Percentiles rank a stretch among this genome's conserved stretches.
These are phyloP conservation scores for Alternaria infectoria DNA, from an alignment of 2,329 filamentous ascomycete species.

Conservation along the genomic window DNA sequence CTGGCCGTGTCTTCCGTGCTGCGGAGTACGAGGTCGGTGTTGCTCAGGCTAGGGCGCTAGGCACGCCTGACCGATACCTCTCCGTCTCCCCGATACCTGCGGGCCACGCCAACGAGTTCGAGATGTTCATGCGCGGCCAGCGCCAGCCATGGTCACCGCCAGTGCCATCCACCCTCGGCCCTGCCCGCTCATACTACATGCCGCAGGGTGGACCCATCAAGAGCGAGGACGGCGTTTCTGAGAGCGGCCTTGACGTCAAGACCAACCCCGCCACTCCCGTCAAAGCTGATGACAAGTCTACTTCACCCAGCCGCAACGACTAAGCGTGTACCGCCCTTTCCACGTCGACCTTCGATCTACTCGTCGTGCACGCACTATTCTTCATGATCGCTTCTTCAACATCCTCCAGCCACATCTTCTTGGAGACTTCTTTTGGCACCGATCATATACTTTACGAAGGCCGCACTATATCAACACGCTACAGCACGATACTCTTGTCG, in stretches of 20 bases:
- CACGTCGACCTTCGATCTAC: conserved; percentile 12
- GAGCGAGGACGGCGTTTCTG: conserved; percentile 37
- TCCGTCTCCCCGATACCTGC: conserved; percentile 44
- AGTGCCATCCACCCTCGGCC: conserved; percentile 43
- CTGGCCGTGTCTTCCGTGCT: conserved; percentile 92
- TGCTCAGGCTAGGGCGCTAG: conserved; percentile 46
- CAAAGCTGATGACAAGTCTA: conserved; percentile 34
- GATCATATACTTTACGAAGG: conserved; percentile 21
- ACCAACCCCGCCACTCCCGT: conserved; percentile 44
- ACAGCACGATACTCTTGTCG: conserved; percentile 16
- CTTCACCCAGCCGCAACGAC: conserved; percentile 39
- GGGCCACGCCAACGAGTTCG: conserved; percentile 45
- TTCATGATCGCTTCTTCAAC: conserved; percentile 38
- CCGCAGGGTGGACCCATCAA: conserved; percentile 32
- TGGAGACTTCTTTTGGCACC: conserved; percentile 25
- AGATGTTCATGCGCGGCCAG: conserved; percentile 45
- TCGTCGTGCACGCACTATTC: conserved; percentile 36
- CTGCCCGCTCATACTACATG: conserved; percentile 39
- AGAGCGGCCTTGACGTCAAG: conserved; percentile 39
- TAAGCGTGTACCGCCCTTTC: conserved; percentile 17
- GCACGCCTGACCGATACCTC: conserved; percentile 43
- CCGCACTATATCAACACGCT: conserved; percentile 17
- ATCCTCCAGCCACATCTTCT: conserved; percentile 30
- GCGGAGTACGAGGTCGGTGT: conserved; percentile 76
- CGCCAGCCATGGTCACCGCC: conserved; percentile 45